Evolutionary conservation across 129 eudicot species (phyloP), one percentile per base, ranked within the genome.

Genomic region (Oenanthe sinensis): DNA sequence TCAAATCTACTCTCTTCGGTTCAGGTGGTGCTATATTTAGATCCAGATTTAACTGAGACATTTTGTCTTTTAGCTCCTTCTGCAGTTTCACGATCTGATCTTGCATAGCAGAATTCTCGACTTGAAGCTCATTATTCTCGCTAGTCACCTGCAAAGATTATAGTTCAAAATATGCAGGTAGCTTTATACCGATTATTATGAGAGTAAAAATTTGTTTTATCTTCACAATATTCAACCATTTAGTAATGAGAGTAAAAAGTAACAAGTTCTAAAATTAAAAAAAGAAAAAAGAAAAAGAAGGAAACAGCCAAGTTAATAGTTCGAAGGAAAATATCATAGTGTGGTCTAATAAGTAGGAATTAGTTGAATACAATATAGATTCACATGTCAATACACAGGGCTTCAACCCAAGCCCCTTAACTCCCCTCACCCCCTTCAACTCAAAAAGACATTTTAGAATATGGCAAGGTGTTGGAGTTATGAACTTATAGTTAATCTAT

Each of bases 81-180:
- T 83, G 85, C 79, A 93, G 86, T 60, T 87, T 85, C 44, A 43
- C 63, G 17, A 93, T 87, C 76, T 87, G 91, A 33, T 80, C 83
- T 78, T 89, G 90, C 75, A 93, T 79, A 42, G 84, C 83, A 63
- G 76, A 69, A 39, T 87, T 85, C 75, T 93, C 98, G 28, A 89
- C 96, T 79, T 86, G 80, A 39, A 93, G 88, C 82, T 90, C 98
- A 58, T 90, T 87, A 74, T 83, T 88, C 84, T 93, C 98, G 22
- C 75, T 78, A 6, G 86, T 81, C 69, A 93, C 89, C 98, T 93
- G 83, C 77, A 8, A n/a, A 49, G 75, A 77, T 58, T 47, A 75
- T 69, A 49, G 17, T 14, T 9, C 73, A 33, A 13, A 12, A 26
- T 30, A 36, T 67, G 86, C 20, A 67, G 72, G 20, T 12, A 67